Conservation (phyloP, 768 basidiomycete species). For the Tulasnella sp. region DNA sequence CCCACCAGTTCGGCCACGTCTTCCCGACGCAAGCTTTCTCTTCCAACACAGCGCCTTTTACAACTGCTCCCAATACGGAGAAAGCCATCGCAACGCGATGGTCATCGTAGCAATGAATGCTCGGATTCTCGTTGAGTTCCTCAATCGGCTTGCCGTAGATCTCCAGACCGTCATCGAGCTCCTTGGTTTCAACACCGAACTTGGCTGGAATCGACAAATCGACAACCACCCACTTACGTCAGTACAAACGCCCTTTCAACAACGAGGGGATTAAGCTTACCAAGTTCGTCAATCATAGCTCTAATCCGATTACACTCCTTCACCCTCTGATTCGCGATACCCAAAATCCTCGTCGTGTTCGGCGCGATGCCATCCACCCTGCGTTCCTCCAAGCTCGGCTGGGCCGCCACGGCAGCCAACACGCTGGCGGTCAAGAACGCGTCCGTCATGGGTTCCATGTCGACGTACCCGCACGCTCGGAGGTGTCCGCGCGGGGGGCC, state of each 20-base stretch:
- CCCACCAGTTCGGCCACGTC: constrained; percentile 99
- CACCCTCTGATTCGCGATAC: constrained; percentile 96
- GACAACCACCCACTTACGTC: neutral
- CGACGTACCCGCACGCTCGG: constrained; percentile 77
- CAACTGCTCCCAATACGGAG: constrained; percentile 74
- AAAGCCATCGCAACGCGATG: constrained; percentile 99
- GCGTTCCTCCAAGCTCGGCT: constrained; percentile 50
- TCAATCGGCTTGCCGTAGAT: constrained; percentile 71
- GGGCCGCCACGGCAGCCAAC: constrained; percentile 74
- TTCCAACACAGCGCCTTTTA: constrained; percentile 75
- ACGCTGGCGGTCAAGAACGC: constrained; percentile 95
- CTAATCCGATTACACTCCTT: constrained; percentile 97
- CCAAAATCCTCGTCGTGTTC: constrained; percentile 74
- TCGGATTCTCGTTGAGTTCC: constrained; percentile 64
- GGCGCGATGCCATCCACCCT: constrained; percentile 39
- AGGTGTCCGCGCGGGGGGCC: constrained; percentile 82
- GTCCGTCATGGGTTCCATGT: constrained; percentile 99
- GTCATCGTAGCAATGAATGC: constrained; percentile 94
- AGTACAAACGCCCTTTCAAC: neutral
- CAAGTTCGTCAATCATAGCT: constrained; percentile 94
- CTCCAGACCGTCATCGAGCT: constrained; percentile 90
- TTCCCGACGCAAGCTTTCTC: constrained; percentile 99
- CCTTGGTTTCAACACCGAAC: constrained; percentile 88
- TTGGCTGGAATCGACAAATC: constrained; percentile 55
- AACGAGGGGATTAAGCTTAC: constrained; percentile 42